Evolutionary conservation across 805 yeast species (phyloP).

Genomic region (Pichia membranifaciens): DNA sequence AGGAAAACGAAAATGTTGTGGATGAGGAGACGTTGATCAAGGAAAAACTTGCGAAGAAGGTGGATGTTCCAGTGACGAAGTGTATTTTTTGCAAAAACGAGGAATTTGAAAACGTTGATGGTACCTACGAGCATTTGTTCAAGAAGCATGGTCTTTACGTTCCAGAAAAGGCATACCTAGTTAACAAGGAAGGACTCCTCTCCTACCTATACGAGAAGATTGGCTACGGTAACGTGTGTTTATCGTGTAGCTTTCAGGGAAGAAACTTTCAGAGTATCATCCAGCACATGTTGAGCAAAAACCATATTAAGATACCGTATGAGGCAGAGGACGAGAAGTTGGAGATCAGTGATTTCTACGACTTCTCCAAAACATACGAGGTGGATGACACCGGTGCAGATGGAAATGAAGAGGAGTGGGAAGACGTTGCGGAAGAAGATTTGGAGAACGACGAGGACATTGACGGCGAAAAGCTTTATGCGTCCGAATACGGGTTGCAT

Average conservation of each 20-base stretch:
- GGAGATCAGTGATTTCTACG: slow-evolving; percentile 76
- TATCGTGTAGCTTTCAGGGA: slow-evolving; percentile 83
- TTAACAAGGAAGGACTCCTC: slow-evolving; percentile 67
- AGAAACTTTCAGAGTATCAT: slow-evolving; percentile 76
- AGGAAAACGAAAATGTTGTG: slow-evolving; percentile 17
- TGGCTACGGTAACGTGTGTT: slow-evolving; percentile 77
- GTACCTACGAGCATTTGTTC: slow-evolving; percentile 65
- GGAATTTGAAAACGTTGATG: slow-evolving; percentile 35
- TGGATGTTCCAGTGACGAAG: slow-evolving; percentile 42
- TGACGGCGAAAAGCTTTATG: slow-evolving; percentile 28
- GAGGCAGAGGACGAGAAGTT: slow-evolving; percentile 74
- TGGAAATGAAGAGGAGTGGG: slow-evolving; percentile 35
- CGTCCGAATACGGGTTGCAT: slow-evolving; percentile 54
- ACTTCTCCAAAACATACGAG: slow-evolving; percentile 64
- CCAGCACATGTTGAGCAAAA: slow-evolving; percentile 79
- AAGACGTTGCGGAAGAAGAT: slow-evolving; percentile 31
- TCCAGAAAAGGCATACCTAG: slow-evolving; percentile 72
- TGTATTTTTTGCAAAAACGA: slow-evolving; percentile 44
- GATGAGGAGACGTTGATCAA: slow-evolving; percentile 38
- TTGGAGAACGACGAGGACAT: slow-evolving; percentile 29
- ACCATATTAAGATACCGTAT: slow-evolving; percentile 86
- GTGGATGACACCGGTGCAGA: slow-evolving; percentile 29
- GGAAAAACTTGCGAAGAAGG: slow-evolving; percentile 40
- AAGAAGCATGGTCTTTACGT: slow-evolving; percentile 76
- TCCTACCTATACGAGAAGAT: slow-evolving; percentile 71